Base-by-base conservation (phyloP, 345 rosid species). In the Arabis alpina region DNA sequence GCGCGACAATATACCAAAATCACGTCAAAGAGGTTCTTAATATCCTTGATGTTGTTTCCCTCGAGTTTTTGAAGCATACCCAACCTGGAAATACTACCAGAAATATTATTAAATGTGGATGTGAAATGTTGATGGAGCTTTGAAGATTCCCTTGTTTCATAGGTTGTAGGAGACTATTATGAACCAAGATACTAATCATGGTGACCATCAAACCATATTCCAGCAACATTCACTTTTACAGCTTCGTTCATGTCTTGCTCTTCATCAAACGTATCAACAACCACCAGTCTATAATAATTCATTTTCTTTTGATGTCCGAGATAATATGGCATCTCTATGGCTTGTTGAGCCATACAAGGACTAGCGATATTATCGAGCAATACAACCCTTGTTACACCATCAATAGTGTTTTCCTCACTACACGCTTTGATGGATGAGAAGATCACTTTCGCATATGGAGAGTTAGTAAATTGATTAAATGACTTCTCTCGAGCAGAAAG, bases 401-500 rank as follows among this genome's bases (percentile, higher is more conserved):
- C 86, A 73, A 89, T 52, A 25, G 85, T 83, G 14, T 83, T 87
- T 9, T 88, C 85, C 61, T 89, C 93, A 10, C 84, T 92, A 39
- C 96, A 87, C 1, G 91, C 91, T 73, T 84, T 89, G 14, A 89
- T 86, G 0, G 91, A 87, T n/a, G 88, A 88, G 49, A 89, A 88
- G 71, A 87, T 82, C 5, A 87, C 83, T 77, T 65, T 87, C 0
- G 93, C 85, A 45, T 83, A 82, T 1, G 78, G 53, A 9, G 93
- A 84, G 48, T 70, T 80, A 71, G 84, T 87, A 43, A 87, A 89
- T 13, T 64, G 82, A 4, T 82, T 82, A 86, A 86, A 80, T 1
- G 84, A 79, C 59, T 66, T 87, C 93, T n/a, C n/a, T 15, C 88
- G 66, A 2, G 81, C 74, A 3, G 80, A 84, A 23, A 66, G 51